These are phyloP conservation scores for Straminergon stramineum DNA, from an alignment of 225 moss, liverwort and hornwort genomes.

Conservation along the genomic window DNA sequence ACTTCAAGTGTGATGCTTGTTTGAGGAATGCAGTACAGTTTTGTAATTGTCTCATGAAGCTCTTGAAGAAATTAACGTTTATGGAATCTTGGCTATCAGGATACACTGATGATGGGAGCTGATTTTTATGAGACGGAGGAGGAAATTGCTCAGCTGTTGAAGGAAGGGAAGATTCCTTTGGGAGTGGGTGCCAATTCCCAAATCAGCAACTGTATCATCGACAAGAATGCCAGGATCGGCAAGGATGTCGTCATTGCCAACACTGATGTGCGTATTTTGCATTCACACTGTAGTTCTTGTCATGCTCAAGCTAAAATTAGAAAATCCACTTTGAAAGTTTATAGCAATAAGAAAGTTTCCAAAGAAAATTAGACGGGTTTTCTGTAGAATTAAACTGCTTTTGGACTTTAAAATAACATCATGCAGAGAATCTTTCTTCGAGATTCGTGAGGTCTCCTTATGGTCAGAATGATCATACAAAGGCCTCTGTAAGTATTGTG, in stretches of 20 bases:
- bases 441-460: background rate
- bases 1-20: background rate
- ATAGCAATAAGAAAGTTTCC: background rate
- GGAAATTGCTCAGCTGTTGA: constrained; percentile 61
- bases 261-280: constrained; percentile 25
- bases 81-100: constrained; percentile 21
- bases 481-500: background rate
- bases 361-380: background rate
- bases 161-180: constrained; percentile 53
- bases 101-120: constrained; percentile 97
- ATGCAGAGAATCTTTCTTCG: background rate
- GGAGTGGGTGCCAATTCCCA: constrained; percentile 75
- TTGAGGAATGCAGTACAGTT: background rate
- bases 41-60: background rate
- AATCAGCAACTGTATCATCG: constrained; percentile 60
- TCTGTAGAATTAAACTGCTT: background rate
- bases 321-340: background rate
- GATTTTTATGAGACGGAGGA: constrained; percentile 89
- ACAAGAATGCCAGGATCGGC: constrained; percentile 54
- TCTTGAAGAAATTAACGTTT: background rate
- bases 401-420: background rate
- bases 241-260: constrained; percentile 46
- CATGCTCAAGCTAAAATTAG: background rate
- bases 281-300: background rate
- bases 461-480: background rate